Conservation (phyloP, 139 green algal genomes). For the Ettlia oleoabundans region DNA sequence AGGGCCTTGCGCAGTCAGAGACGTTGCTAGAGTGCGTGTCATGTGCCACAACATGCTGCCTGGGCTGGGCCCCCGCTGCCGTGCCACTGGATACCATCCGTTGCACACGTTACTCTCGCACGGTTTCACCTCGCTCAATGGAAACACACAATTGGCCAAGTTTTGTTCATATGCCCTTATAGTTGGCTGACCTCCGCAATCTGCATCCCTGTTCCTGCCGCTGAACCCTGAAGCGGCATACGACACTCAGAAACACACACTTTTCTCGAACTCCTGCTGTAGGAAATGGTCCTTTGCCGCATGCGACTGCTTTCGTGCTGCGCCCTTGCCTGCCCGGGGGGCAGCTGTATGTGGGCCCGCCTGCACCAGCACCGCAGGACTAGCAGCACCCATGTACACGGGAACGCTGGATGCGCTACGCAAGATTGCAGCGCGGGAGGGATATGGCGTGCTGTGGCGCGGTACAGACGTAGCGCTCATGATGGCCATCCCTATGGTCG, state of each 20-base stretch:
- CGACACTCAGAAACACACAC: too few relatives aligned
- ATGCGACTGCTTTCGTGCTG: conserved; percentile 35
- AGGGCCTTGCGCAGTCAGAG: conserved; percentile 10
- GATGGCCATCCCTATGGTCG: conserved; percentile 86
- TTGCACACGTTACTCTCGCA: not conserved
- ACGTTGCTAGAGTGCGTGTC: conserved; percentile 46
- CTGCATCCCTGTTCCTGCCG: too few relatives aligned
- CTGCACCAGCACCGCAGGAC: not conserved
- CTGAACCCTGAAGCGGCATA: too few relatives aligned
- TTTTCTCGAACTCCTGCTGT: conserved; percentile 2
- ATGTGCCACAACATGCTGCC: not conserved
- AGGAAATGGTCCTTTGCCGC: conserved; percentile 56
- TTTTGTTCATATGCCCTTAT: too few relatives aligned
- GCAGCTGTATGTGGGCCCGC: conserved; percentile 24
- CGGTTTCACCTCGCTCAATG: too few relatives aligned
- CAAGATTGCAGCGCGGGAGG: conserved; percentile 67
- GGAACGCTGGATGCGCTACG: conserved; percentile 52
- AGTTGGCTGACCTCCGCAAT: too few relatives aligned
- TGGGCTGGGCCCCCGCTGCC: not conserved
- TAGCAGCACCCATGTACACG: not conserved
- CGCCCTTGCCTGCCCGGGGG: too few relatives aligned
- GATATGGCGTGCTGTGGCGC: conserved; percentile 73
- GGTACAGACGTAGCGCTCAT: conserved; percentile 78
- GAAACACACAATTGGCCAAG: too few relatives aligned
- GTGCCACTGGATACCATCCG: not conserved